A percentile compares a stretch with the other conserved stretches of the same genome.
phyloP scores from a whole-genome alignment of 2,329 filamentous ascomycete species.

The Penicillium palitans region DNA sequence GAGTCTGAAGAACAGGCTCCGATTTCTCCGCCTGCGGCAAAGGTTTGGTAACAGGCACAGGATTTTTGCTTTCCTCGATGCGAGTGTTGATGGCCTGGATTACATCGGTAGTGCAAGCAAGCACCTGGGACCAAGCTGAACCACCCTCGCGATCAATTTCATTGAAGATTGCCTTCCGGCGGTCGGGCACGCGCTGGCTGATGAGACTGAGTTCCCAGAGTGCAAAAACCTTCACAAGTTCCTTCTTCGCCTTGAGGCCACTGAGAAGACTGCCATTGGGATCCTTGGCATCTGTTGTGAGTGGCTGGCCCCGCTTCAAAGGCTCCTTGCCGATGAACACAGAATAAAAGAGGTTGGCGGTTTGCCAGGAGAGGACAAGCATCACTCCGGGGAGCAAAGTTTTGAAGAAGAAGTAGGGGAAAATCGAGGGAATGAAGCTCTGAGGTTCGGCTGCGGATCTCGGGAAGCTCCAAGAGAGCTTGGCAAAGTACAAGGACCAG shows the following conservation, averaged over 20 bases:
- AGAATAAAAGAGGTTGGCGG: conserved; percentile 74
- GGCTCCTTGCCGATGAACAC: conserved; percentile 78
- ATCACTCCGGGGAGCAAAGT: conserved; percentile 64
- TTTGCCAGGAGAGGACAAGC: conserved; percentile 72
- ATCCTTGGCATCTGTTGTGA: conserved; percentile 83
- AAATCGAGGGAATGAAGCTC: conserved; percentile 54
- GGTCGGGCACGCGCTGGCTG: conserved; percentile 69
- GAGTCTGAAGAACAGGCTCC: conserved; percentile 42
- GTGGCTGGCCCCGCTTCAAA: conserved; percentile 77
- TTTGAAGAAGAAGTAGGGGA: conserved; percentile 57
- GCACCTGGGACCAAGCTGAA: conserved; percentile 78
- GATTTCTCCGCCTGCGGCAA: conserved; percentile 47
- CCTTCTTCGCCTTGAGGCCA: conserved; percentile 80
- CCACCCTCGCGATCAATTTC: conserved; percentile 83
- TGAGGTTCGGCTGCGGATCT: conserved; percentile 64
- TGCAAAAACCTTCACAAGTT: conserved; percentile 75
- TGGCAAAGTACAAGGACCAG: conserved; percentile 68
- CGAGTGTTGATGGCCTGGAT: conserved; percentile 67
- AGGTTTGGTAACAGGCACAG: conserved; percentile 33
- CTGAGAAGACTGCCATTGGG: conserved; percentile 86
- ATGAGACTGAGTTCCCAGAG: conserved; percentile 89
- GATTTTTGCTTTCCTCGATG: conserved; percentile 62
- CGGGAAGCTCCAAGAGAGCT: conserved; percentile 73
- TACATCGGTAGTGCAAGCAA: conserved; percentile 66
- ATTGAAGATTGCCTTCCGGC: conserved; percentile 77